Evolutionary conservation across 805 yeast species (phyloP).

Genomic region (Spencermartinsiella europaea): DNA sequence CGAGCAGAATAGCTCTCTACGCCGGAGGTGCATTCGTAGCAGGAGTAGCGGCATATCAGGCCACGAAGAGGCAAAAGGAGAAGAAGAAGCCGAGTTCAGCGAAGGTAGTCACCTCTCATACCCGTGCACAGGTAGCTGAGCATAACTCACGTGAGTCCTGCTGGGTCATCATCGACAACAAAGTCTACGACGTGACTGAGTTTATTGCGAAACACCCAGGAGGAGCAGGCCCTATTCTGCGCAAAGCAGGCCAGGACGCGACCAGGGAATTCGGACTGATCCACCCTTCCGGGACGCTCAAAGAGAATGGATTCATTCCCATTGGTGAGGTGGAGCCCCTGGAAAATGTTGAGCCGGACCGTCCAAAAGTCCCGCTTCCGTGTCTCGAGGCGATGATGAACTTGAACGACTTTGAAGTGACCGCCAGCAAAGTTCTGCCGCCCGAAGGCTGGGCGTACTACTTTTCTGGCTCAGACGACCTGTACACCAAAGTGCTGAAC

Average conservation of each 20-base stretch:
- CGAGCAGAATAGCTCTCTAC: slow-evolving; percentile 1
- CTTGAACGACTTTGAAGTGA: slow-evolving; percentile 18
- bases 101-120: background rate
- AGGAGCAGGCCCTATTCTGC: slow-evolving; percentile 41
- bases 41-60: background rate
- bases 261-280: slow-evolving; percentile 30
- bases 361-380: slow-evolving; percentile 12
- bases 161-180: slow-evolving; percentile 29
- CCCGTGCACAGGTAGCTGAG: slow-evolving; percentile 19
- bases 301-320: slow-evolving; percentile 15
- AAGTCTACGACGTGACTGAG: slow-evolving; percentile 35
- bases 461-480: slow-evolving; percentile 48
- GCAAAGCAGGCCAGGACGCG: slow-evolving; percentile 49
- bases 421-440: slow-evolving; percentile 15
- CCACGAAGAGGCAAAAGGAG: background rate
- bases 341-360: slow-evolving; percentile 3
- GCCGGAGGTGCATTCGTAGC: slow-evolving; percentile 5
- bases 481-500: slow-evolving; percentile 42
- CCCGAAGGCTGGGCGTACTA: slow-evolving; percentile 30
- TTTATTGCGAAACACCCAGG: slow-evolving; percentile 39
- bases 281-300: slow-evolving; percentile 26
- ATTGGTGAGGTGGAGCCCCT: slow-evolving; percentile 16
- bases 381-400: slow-evolving; percentile 18
- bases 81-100: background rate
- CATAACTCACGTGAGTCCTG: slow-evolving; percentile 25